These are phyloP conservation scores for Botryotinia globosa DNA, from an alignment of 2,329 filamentous ascomycete genomes.

Conservation along the genomic window DNA sequence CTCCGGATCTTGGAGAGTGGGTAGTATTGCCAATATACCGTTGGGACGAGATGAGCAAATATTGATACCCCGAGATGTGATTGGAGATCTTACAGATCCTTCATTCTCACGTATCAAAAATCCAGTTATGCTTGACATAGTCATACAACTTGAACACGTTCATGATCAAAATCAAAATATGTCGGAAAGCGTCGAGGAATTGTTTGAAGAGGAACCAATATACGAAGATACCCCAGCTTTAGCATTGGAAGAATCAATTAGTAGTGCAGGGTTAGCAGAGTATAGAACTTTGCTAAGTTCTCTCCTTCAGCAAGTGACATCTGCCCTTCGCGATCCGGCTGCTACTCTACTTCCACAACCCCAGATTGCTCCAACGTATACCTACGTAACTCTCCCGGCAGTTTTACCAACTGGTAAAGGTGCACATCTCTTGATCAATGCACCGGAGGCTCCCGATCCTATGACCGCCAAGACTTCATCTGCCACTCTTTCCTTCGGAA, in stretches of 20 bases:
- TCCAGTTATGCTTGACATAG: constrained; percentile 67
- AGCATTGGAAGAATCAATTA: constrained; percentile 23
- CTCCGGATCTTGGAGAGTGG: constrained; percentile 64
- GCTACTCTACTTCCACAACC: constrained; percentile 42
- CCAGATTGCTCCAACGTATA: constrained; percentile 36
- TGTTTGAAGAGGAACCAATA: constrained; percentile 26
- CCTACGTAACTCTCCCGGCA: constrained; percentile 43
- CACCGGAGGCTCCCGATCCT: constrained; percentile 43
- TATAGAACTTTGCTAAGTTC: constrained; percentile 44
- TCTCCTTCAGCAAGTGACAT: constrained; percentile 50
- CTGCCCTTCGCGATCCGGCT: constrained; percentile 46
- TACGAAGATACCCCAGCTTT: constrained; percentile 20
- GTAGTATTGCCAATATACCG: constrained; percentile 74
- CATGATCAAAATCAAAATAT: constrained; percentile 26
- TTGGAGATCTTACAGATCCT: constrained; percentile 74
- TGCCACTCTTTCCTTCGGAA: constrained; percentile 61
- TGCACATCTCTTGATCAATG: constrained; percentile 67
- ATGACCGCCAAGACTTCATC: constrained; percentile 32
- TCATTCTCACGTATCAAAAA: constrained; percentile 80
- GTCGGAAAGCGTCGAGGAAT: constrained; percentile 27
- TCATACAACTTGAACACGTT: constrained; percentile 50
- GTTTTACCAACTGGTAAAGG: constrained; percentile 52
- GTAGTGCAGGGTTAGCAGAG: constrained; percentile 32
- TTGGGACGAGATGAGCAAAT: constrained; percentile 87
- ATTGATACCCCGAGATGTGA: constrained; percentile 72